phyloP scores from a whole-genome alignment of 768 basidiomycete species.

The Omphalotus guepiniiformis region DNA sequence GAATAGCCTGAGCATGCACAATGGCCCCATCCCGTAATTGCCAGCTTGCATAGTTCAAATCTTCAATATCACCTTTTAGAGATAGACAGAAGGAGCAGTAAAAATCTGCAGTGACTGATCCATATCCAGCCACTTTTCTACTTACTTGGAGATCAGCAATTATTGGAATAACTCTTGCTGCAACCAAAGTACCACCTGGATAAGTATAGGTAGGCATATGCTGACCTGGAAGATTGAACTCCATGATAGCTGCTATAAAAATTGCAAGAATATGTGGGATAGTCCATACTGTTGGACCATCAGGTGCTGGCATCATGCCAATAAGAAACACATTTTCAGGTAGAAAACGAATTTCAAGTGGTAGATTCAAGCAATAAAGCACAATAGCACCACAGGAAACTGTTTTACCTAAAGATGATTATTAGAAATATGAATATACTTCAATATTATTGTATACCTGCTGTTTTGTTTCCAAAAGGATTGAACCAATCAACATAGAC shows the following conservation, averaged over 20 bases:
- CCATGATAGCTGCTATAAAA: conserved; percentile 11
- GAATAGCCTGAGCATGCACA: conserved; percentile 1
- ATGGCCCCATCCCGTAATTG: not conserved
- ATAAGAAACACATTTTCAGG: conserved; percentile 8
- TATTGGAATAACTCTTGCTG: conserved; percentile 13
- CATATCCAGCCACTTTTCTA: conserved; percentile 15
- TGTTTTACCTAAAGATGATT: not conserved
- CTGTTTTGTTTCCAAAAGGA: conserved; percentile 16
- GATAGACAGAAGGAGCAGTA: conserved; percentile 20
- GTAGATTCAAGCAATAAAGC: not conserved
- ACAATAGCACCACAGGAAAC: not conserved
- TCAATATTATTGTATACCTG: not conserved
- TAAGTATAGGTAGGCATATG: not conserved
- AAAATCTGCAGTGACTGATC: conserved; percentile 6
- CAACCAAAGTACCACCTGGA: conserved; percentile 10
- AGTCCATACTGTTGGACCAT: conserved; percentile 11
- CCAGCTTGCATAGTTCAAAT: conserved; percentile 2
- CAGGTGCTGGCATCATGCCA: conserved; percentile 12
- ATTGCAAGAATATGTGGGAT: conserved; percentile 13
- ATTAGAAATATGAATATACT: not conserved
- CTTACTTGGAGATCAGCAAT: conserved; percentile 15
- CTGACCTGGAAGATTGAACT: conserved; percentile 1
- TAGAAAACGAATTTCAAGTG: not conserved
- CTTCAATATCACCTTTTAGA: not conserved
- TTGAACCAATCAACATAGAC: conserved; percentile 35